Evolutionary conservation across 805 yeast species (phyloP), one percentile per base, ranked within the genome.

Genomic region (Ogataea glucozyma): DNA sequence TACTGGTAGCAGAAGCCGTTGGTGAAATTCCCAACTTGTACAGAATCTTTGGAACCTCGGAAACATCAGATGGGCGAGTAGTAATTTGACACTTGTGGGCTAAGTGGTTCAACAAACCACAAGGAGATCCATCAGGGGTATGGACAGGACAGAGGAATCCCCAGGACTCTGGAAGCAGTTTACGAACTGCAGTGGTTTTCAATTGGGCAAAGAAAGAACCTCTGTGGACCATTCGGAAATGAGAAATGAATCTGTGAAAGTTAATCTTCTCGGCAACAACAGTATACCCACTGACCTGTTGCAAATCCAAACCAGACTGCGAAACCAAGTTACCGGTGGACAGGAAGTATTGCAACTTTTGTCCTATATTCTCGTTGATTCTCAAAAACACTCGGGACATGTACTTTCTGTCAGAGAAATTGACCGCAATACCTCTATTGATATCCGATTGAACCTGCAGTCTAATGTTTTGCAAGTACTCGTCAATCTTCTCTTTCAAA

Each of bases 91-190:
- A 93, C 67, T 88, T 89, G 70, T 93, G 97, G 8, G 98, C 85
- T 71, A 93, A 82, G 75, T 93, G 99, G 69, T 93, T 93, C 60
- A 93, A 73, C 64, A 93, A 75, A 72, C 99, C 99, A 81, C 99
- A 93, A 16, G 99, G 99, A 39, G 98, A 86, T 57, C 99, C 99
- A 84, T 93, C 99, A 5, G 99, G 99, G 11, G 99, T 93, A 67
- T 93, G 99, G 18, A 93, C 99, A 10, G 99, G 99, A 70, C 99
- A 93, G 56, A 93, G 70, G 78, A 93, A 93, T 3, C 99, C 99
- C 99, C 99, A 93, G 1, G 97, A 87, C 66, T 93, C 99, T 1
- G 99, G 99, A 45, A 93, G 76, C 57, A 93, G 73, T 66, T 93
- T 93, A 73, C 99, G 82, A 37, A 93, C 99, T 1, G 98, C 85